Evolutionary conservation across 768 basidiomycete genomes (phyloP).

Genomic region (Leucosporidium scottii): DNA sequence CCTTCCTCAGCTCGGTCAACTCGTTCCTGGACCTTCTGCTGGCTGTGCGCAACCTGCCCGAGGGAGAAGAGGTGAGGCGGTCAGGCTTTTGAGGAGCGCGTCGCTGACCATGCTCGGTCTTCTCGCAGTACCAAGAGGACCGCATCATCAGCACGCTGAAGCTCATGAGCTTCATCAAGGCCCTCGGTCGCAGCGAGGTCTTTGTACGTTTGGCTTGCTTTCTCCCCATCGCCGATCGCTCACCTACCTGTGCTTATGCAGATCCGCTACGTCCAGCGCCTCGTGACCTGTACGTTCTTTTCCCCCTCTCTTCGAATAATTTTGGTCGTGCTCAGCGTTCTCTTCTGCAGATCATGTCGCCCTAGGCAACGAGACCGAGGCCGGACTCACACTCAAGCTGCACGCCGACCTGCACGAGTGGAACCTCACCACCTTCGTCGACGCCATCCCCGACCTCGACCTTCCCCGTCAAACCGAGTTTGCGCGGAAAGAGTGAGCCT

Average conservation of each 20-base stretch:
- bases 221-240: no score
- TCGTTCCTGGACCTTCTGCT: conserved; percentile 84
- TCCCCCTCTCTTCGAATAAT: neutral
- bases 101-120: neutral
- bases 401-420: conserved; percentile 91
- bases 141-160: conserved; percentile 79
- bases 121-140: conserved; percentile 66
- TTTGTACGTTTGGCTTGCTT: conserved; percentile 37
- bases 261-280: conserved; percentile 90
- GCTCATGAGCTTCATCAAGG: conserved; percentile 41
- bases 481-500: conserved; percentile 68
- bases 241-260: neutral
- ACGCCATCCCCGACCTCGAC: conserved; percentile 80
- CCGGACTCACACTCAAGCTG: conserved; percentile 82
- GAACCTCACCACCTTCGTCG: conserved; percentile 71
- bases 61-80: conserved; percentile 63
- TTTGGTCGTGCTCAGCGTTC: conserved; percentile 25
- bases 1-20: conserved; percentile 82
- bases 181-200: no score
- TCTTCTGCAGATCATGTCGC: conserved; percentile 44
- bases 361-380: conserved; percentile 84
- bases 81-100: no score
- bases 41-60: conserved; percentile 77
- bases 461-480: conserved; percentile 90
- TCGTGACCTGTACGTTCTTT: conserved; percentile 63